phyloP scores from a whole-genome alignment of 2,329 filamentous ascomycete species.

The Dactylellina cionopaga region DNA sequence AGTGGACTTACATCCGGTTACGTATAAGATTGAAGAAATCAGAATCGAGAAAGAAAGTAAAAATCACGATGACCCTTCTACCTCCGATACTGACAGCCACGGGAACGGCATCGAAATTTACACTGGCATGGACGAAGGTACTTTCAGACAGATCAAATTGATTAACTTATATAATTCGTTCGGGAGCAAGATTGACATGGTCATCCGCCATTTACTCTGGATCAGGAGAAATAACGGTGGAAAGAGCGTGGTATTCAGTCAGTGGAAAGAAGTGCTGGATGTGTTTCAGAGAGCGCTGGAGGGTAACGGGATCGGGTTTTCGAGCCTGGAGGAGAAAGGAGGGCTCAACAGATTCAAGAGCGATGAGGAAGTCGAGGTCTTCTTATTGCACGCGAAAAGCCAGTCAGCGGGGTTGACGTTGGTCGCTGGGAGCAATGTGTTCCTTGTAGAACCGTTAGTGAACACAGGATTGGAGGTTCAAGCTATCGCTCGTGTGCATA shows the following conservation, averaged over 20 bases:
- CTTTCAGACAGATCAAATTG: slow-evolving; percentile 75
- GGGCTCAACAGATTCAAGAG: slow-evolving; percentile 81
- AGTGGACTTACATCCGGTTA: slow-evolving; percentile 83
- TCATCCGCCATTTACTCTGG: slow-evolving; percentile 84
- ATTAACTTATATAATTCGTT: slow-evolving; percentile 79
- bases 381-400: slow-evolving; percentile 87
- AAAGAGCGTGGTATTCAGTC: slow-evolving; percentile 94
- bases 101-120: slow-evolving; percentile 69
- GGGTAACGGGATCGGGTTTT: slow-evolving; percentile 76
- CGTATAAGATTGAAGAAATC: slow-evolving; percentile 79
- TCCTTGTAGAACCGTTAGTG: slow-evolving; percentile 90
- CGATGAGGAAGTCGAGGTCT: slow-evolving; percentile 68
- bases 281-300: slow-evolving; percentile 77
- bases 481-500: slow-evolving; percentile 91
- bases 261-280: slow-evolving; percentile 82
- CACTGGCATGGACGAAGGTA: slow-evolving; percentile 70
- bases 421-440: slow-evolving; percentile 91
- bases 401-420: slow-evolving; percentile 84
- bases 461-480: slow-evolving; percentile 95
- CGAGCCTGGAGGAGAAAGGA: slow-evolving; percentile 73
- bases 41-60: slow-evolving; percentile 71
- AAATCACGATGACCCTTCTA: slow-evolving; percentile 50
- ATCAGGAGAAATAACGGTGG: slow-evolving; percentile 86
- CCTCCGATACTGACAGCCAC: slow-evolving; percentile 23
- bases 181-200: slow-evolving; percentile 86